Evolutionary conservation across 2,329 filamentous ascomycete species (phyloP), one percentile per base, ranked within the genome.

Genomic region (Colletotrichum sp.): DNA sequence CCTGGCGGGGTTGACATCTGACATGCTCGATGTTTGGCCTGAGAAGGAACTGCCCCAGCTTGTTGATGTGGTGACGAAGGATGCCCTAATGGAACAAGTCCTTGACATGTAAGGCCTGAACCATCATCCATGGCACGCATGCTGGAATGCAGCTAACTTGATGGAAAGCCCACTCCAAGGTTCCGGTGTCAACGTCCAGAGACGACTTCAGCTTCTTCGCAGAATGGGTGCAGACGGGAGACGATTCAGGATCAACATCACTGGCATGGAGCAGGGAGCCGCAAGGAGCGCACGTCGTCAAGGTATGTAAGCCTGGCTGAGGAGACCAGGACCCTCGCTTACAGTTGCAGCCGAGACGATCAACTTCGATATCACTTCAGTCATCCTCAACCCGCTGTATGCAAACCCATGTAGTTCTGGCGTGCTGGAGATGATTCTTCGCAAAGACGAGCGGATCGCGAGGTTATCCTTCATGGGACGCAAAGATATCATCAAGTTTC

Each of bases 61-160:
- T 8, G 77, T 83, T 6, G 80, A 81, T 33, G 78, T 82, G 6
- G 78, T 82, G 3, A 82, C 78, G 0, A 75, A 76, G 6, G 80
- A 81, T 7, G 81, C 81, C 29, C 78, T 83, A 70, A 83, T 83
- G 81, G 79, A 82, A 51, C 74, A 83, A 34, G 72, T 83, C 5
- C 70, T 83, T 6, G 73, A 76, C 13, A 36, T 73, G 75, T 76
- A 15, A 4, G 27, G 34, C 12, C 21, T 15, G 18, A 16, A 12
- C 16, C 16, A 34, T 21, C 16, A 34, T 21, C 16, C 18, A 16
- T 33, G 29, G 12, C 18, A 13, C 13, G n/a, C 36, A 21, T 11
- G 12, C 38, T 76, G 13, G 76, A 65, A 36, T 8, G 8, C 2
- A 24, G 2, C 15, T n/a, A 5, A 18, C 16, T 34, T 24, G 43